Percentiles rank a stretch among this genome's conserved stretches.
These are phyloP conservation scores for Kluyveromyces sp. DNA, from an alignment of 1,139 yeast species.

Conservation along the genomic window DNA sequence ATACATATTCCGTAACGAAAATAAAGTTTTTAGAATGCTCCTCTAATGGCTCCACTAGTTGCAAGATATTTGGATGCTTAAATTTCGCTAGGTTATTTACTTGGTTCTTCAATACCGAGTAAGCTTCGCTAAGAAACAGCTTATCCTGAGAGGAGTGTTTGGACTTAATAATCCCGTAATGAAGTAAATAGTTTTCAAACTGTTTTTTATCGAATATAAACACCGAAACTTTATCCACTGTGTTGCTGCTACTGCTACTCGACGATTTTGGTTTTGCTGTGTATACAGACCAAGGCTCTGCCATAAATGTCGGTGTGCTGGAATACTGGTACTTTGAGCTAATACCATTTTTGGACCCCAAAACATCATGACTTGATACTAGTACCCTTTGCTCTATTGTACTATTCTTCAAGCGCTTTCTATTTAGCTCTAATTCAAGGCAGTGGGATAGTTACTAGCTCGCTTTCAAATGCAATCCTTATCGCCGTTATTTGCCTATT, in stretches of 20 bases:
- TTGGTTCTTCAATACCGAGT: slow-evolving; percentile 44
- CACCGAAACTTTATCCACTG: slow-evolving; percentile 55
- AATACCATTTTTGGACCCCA: slow-evolving; percentile 53
- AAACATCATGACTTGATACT: slow-evolving; percentile 13
- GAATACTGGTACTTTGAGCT: slow-evolving; percentile 68
- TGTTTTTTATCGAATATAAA: slow-evolving; percentile 82
- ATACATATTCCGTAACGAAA: slow-evolving; percentile 79
- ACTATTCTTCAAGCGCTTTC: background rate
- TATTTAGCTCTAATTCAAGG: background rate
- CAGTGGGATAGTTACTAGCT: too few species aligned
- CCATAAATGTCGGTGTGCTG: slow-evolving; percentile 61
- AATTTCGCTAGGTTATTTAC: slow-evolving; percentile 68
- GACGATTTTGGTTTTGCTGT: slow-evolving; percentile 67
- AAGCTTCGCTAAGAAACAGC: slow-evolving; percentile 34
- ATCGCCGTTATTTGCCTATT: too few species aligned
- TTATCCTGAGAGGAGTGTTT: slow-evolving; percentile 29
- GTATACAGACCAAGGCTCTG: slow-evolving; percentile 81
- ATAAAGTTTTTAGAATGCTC: slow-evolving; percentile 70
- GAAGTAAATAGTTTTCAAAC: slow-evolving; percentile 49
- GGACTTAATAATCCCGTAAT: slow-evolving; percentile 42
- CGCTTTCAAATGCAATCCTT: too few species aligned
- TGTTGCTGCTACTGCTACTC: slow-evolving; percentile 11
- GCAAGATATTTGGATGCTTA: slow-evolving; percentile 80
- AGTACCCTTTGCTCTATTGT: background rate
- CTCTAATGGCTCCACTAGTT: slow-evolving; percentile 80